A percentile compares a stretch with the other conserved stretches of the same genome.
Conservation (phyloP, 345 rosid genomes). For the Citrus hindsii region DNA sequence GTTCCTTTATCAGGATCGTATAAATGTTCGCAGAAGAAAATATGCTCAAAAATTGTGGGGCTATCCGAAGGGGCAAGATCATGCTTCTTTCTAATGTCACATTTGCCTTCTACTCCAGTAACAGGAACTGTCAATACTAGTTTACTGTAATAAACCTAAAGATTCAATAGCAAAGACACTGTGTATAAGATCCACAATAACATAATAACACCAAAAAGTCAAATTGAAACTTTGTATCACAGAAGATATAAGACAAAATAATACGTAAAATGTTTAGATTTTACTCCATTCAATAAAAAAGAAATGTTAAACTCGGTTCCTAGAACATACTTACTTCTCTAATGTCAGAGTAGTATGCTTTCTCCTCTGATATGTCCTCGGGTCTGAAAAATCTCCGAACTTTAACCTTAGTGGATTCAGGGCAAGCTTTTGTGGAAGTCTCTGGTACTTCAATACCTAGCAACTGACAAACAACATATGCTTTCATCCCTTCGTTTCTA, state of each 20-base stretch:
- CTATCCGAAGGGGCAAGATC: constrained; percentile 44
- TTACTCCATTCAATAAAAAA: too few species aligned
- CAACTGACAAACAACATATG: too few species aligned
- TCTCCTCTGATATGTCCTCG: too few species aligned
- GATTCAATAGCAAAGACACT: constrained; percentile 19
- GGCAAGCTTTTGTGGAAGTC: too few species aligned
- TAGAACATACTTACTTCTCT: too few species aligned
- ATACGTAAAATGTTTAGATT: not conserved
- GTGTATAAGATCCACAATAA: constrained; percentile 21
- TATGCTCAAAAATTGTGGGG: constrained; percentile 50
- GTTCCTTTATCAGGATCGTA: constrained; percentile 71
- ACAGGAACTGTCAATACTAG: constrained; percentile 33
- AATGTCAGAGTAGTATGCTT: too few species aligned
- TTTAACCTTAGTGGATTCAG: too few species aligned
- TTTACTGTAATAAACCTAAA: constrained; percentile 76
- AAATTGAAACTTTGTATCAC: not conserved
- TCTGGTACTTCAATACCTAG: too few species aligned
- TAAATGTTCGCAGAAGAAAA: constrained; percentile 70
- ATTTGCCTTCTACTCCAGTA: constrained; percentile 59
- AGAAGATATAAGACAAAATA: not conserved
- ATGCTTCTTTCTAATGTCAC: constrained; percentile 68
- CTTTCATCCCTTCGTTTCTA: too few species aligned
- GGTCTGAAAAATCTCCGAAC: too few species aligned
- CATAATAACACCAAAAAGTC: constrained; percentile 4
- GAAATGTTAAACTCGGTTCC: too few species aligned